Base-by-base conservation (phyloP, 495 filamentous ascomycete species). In the Penicillium taxi region DNA sequence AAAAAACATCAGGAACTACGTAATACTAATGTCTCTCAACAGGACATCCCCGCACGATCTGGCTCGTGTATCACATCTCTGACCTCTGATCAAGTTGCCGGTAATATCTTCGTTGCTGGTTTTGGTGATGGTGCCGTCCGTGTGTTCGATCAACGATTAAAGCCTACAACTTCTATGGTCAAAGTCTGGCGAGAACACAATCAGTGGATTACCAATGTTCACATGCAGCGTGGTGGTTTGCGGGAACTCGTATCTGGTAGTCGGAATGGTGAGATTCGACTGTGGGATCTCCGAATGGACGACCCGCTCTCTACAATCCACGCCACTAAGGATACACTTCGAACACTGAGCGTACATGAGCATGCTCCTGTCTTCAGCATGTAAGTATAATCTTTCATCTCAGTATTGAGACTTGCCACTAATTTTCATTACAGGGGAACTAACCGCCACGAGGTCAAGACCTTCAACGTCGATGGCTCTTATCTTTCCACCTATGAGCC, bases 121-220 rank as follows among this genome's bases (percentile, higher is more conserved):
- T 99, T 96, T 40, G 91, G 93, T 2, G 91, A 99, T 50, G 91
- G 91, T n/a, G 88, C 88, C 9, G 80, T 99, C 18, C 73, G 91
- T 28, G 86, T 95, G 16, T 99, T 96, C 50, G 91, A 99, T 57
- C 84, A 88, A 40, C 82, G 91, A 5, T 59, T 83, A 20, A 77
- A 77, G 41, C 81, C 88, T 4, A 80, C 82, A 26, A 81, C 86
- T 22, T 78, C 80, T 21, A 94, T 95, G 86, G 82, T 96, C 30
- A 85, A 81, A 56, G 85, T 86, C 26, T 99, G 91, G 91, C 90
- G 91, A 47, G 84, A 96, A 49, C 88, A 96, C 53, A 80, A 82
- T 47, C 78, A 85, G 47, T 96, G 93, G 91, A 81, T 99, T 51
- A 84, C 81, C 44, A 89, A 86, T 43, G 86, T 95, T 17, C 91